Conservation (phyloP, 495 filamentous ascomycete species). For the Trichoderma gamsii region DNA sequence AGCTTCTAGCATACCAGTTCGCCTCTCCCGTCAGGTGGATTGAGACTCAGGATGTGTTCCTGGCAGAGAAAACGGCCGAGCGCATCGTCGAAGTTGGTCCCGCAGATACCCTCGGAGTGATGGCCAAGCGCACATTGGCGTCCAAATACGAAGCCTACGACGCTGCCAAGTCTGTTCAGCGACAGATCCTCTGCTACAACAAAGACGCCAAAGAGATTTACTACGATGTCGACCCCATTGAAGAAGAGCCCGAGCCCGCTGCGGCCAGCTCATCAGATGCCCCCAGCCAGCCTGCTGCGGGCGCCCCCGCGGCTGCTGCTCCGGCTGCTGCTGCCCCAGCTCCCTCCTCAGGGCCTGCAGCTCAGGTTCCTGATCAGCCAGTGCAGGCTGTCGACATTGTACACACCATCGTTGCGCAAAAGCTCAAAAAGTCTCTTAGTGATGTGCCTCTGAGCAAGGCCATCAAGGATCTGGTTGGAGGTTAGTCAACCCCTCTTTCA, state of each 20-base stretch:
- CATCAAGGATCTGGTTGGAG: slow-evolving; percentile 97
- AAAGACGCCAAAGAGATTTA: slow-evolving; percentile 99
- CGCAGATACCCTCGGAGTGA: slow-evolving; percentile 94
- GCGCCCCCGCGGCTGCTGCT: slow-evolving; percentile 47
- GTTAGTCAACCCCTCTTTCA: slow-evolving; percentile 46
- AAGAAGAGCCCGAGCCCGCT: slow-evolving; percentile 71
- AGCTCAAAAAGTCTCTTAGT: slow-evolving; percentile 85
- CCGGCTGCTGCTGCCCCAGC: slow-evolving; percentile 52
- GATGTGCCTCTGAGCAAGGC: slow-evolving; percentile 94
- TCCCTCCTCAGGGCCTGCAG: slow-evolving; percentile 79
- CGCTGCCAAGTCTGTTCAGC: slow-evolving; percentile 87
- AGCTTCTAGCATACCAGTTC: slow-evolving; percentile 98
- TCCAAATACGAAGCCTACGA: slow-evolving; percentile 99
- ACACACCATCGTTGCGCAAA: slow-evolving; percentile 89
- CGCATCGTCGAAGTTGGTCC: slow-evolving; percentile 96
- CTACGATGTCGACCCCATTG: slow-evolving; percentile 93
- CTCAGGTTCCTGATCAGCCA: slow-evolving; percentile 76
- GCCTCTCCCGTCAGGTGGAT: slow-evolving; percentile 98
- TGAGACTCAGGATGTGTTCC: slow-evolving; percentile 98
- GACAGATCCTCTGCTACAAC: slow-evolving; percentile 98
- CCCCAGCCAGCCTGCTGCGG: slow-evolving; percentile 29
- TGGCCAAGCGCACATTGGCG: slow-evolving; percentile 93
- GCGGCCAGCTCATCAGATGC: slow-evolving; percentile 36
- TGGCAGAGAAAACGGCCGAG: slow-evolving; percentile 91
- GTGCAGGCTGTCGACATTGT: slow-evolving; percentile 86